Evolutionary conservation across 306 rosid genomes (phyloP).

Genomic region (Delonix regia): DNA sequence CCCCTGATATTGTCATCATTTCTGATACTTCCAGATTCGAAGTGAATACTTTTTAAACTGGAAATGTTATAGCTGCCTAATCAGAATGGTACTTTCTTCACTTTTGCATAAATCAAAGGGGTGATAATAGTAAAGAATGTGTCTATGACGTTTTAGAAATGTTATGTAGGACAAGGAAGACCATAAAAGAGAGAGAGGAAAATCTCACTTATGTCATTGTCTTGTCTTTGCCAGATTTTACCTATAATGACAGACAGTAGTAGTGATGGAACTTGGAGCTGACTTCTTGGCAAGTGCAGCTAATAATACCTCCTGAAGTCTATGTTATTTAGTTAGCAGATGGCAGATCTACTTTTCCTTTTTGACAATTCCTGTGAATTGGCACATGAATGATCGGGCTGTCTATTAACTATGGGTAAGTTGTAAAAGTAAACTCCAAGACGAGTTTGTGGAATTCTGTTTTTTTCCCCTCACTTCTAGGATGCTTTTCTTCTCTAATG

Average conservation of each 20-base stretch:
- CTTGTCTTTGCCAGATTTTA: constrained; percentile 43
- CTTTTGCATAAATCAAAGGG: background rate
- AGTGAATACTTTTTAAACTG: background rate
- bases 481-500: constrained; percentile 1
- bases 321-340: constrained; percentile 28
- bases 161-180: background rate
- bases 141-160: background rate
- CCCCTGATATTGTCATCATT: background rate
- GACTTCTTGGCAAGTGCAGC: constrained; percentile 9
- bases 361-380: constrained; percentile 41
- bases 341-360: constrained; percentile 39
- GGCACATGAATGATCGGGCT: constrained; percentile 32
- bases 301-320: background rate
- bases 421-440: constrained; percentile 34
- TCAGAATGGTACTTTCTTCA: background rate
- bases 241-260: constrained; percentile 30
- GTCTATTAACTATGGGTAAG: constrained; percentile 32
- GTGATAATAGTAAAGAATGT: background rate
- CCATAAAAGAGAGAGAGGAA: background rate
- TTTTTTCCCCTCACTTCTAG: constrained; percentile 5
- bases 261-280: constrained; percentile 30
- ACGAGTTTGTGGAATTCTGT: constrained; percentile 35
- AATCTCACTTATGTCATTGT: constrained; percentile 8
- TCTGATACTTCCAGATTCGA: background rate
- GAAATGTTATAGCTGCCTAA: background rate